Evolutionary conservation across 768 basidiomycete species (phyloP), one percentile per base, ranked within the genome.

Genomic region (Infundibulicybe gibba): DNA sequence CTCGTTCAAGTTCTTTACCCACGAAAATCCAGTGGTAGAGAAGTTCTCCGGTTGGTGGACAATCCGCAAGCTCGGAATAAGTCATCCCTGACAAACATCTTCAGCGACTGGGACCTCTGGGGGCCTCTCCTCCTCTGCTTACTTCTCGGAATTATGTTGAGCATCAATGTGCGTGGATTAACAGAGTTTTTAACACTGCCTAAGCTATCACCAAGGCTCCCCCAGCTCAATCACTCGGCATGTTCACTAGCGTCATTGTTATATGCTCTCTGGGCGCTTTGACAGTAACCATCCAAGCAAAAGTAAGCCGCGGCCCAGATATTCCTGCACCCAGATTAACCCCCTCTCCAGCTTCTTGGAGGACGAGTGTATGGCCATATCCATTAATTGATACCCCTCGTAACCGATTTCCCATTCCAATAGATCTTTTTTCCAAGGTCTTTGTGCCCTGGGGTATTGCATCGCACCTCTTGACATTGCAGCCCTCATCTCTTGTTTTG

Each of bases 31-130:
- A 75, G 74, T 5, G 81, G 81, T 10, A 83, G 90, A 41, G 93
- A 94, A 69, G 89, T 94, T 4, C 68, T 94, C 40, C 79, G 76
- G 94, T 90, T 37, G 45, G 75, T 50, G 40, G 45, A 19, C 1
- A 14, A 16, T 3, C 14, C 1, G 21, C 34, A 33, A 33, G 47
- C 10, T 37, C 5, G 12, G 12, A 13, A 2, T 3, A 6, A 32
- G 2, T 8, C 16, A 16, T 32, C 32, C 31, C 33, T 50, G 10
- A 45, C 11, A 12, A 34, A 21, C 16, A 14, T 21, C 17, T 11
- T 10, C 59, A 93, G 93, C 53, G 94, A 97, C 61, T 98, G 94
- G 95, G 95, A 98, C 66, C 76, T 98, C 19, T 98, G 95, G 95
- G 94, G 94, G 3, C 94, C 94, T 10, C 74, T 97, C 2, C 75